Conservation (phyloP, 2,329 filamentous ascomycete species). For the Alternaria triticina region DNA sequence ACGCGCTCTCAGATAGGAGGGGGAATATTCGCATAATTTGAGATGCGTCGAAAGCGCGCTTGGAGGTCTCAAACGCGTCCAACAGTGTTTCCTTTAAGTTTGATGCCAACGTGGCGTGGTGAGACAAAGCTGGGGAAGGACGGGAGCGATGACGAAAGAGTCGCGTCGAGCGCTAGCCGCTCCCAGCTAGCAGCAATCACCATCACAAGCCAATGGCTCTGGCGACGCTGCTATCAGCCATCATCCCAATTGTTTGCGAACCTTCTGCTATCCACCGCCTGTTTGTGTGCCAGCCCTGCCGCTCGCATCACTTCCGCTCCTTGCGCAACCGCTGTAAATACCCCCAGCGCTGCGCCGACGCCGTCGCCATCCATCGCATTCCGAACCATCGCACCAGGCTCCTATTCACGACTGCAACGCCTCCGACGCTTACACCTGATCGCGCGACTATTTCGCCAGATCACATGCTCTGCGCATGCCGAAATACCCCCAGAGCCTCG, state of each 20-base stretch:
- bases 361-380: conserved; percentile 21
- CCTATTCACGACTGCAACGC: conserved; percentile 24
- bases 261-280: conserved; percentile 8
- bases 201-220: conserved; percentile 33
- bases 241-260: conserved; percentile 13
- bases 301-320: not conserved
- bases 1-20: not conserved
- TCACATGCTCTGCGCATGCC: conserved; percentile 37
- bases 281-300: not conserved
- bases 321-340: not conserved
- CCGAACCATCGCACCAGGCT: conserved; percentile 28
- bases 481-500: conserved; percentile 16
- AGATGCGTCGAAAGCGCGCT: not conserved
- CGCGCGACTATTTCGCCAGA: conserved; percentile 27
- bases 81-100: not conserved
- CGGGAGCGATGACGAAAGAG: conserved; percentile 27
- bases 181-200: conserved; percentile 20
- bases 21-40: rapidly evolving
- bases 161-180: conserved; percentile 20
- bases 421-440: conserved; percentile 19
- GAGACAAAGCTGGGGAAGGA: conserved; percentile 12
- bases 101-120: conserved; percentile 4
- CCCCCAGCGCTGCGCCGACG: not conserved
- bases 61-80: not conserved
- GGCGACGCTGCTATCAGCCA: conserved; percentile 7